Evolutionary conservation across 2,329 filamentous ascomycete species (phyloP), one percentile per base, ranked within the genome.

Genomic region (Mycosphaerella sp.): DNA sequence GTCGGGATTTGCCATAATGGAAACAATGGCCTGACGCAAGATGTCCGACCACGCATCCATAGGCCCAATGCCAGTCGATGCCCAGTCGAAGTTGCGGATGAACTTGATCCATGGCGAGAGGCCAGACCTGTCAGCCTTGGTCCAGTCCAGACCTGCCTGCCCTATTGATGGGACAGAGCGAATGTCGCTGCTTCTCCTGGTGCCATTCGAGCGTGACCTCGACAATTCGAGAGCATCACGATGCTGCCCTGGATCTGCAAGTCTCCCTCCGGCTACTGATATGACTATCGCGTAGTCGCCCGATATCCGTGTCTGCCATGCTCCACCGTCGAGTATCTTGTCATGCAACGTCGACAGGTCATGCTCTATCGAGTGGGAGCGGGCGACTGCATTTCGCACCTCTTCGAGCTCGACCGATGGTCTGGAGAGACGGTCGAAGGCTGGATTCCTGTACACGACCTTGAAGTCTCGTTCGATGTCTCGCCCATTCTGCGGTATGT

Each of bases 1-100:
- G 23, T 65, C 55, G 2, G 67, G 66, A 45, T 69, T 66, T n/a
- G 54, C 54, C 62, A 64, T 67, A 12, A 67, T 64, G 9, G 57
- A 51, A 7, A 66, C 32, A 1, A 67, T 56, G 29, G 59, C 53
- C 4, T 59, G 45, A 3, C 66, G 60, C 23, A 70, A 54, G 2
- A 54, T 40, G 11, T 58, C 26, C 12, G 60, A 55, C 67, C 67
- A 70, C 1, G 42, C 41, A 1, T 57, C 32, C 53, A 70, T 68
- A 1, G 62, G 59, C 2, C 67, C 67, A 9, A 70, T 14, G 10
- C 48, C 36, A 2, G 66, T 69, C 6, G 60, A 51, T 4, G 59
- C 48, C 66, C 66, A 70, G 51, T 68, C 61, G 42, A 64, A 61
- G 34, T 52, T 55, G n/a, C 61, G 61, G 21, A 69, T 54, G 32